phyloP scores from a whole-genome alignment of 306 rosid species.

The Vachellia pachyceras region DNA sequence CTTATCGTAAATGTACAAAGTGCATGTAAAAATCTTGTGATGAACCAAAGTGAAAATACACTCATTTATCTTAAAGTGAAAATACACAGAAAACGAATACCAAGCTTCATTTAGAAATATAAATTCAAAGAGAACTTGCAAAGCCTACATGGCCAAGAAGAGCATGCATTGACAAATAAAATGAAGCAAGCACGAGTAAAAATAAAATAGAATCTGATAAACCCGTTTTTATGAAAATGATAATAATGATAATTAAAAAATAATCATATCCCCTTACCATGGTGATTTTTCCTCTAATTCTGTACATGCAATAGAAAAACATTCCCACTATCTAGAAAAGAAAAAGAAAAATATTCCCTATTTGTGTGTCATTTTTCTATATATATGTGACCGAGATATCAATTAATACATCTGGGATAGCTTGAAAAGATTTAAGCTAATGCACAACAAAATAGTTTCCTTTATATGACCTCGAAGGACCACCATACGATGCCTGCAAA shows the following conservation, averaged over 20 bases:
- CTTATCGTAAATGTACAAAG: no score
- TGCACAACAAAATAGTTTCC: constrained; percentile 33
- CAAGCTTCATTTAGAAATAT: neutral
- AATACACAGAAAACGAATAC: neutral
- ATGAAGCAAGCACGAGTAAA: neutral
- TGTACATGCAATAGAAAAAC: constrained; percentile 47
- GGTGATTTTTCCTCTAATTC: constrained; percentile 37
- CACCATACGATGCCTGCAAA: constrained; percentile 34
- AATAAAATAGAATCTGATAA: neutral
- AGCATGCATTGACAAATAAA: neutral
- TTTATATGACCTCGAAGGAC: constrained; percentile 39
- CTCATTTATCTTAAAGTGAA: neutral
- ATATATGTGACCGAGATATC: constrained; percentile 42
- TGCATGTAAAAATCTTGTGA: neutral
- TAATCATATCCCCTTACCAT: constrained; percentile 9
- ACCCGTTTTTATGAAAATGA: neutral
- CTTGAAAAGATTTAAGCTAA: constrained; percentile 30
- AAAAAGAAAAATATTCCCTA: constrained; percentile 23
- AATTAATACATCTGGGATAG: constrained; percentile 40
- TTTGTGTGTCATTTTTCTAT: constrained; percentile 16
- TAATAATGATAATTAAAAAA: no score
- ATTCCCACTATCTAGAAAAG: neutral
- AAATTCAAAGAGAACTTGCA: neutral
- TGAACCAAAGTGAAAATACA: neutral
- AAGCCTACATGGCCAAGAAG: neutral